These are phyloP conservation scores for Cynara cardunculus DNA, from an alignment of 129 eudicot genomes.

Conservation along the genomic window DNA sequence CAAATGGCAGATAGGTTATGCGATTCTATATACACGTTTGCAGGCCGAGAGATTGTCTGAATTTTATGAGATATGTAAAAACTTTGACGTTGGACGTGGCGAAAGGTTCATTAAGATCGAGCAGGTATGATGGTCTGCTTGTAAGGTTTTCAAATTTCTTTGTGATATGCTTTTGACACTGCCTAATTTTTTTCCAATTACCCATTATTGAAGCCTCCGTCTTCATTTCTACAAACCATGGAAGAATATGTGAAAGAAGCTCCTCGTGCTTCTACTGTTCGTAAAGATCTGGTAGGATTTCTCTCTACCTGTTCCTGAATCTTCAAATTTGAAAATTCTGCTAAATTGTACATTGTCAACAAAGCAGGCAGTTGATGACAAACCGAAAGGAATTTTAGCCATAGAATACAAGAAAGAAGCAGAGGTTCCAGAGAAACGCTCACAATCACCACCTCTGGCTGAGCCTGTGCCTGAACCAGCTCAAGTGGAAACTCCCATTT, in stretches of 20 bases:
- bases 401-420: conserved; percentile 30
- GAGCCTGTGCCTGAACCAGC: conserved; percentile 56
- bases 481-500: conserved; percentile 53
- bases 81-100: conserved; percentile 55
- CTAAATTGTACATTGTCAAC: conserved; percentile 15
- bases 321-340: background rate
- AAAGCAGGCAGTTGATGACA: conserved; percentile 29
- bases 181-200: background rate
- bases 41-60: conserved; percentile 64
- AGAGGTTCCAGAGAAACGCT: conserved; percentile 33
- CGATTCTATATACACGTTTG: conserved; percentile 15
- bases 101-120: conserved; percentile 59
- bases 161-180: background rate
- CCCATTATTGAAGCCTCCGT: conserved; percentile 45
- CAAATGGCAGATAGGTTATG: conserved; percentile 3
- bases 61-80: conserved; percentile 66
- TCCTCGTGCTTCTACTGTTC: conserved; percentile 54
- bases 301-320: background rate
- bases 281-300: conserved; percentile 25
- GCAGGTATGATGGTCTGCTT: conserved; percentile 36
- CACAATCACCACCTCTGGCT: conserved; percentile 37
- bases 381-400: conserved; percentile 33
- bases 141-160: background rate
- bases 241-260: conserved; percentile 65
- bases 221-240: conserved; percentile 62